These are phyloP conservation scores for Sclerotinia trifoliorum DNA, from an alignment of 2,329 filamentous ascomycete species.

Conservation along the genomic window DNA sequence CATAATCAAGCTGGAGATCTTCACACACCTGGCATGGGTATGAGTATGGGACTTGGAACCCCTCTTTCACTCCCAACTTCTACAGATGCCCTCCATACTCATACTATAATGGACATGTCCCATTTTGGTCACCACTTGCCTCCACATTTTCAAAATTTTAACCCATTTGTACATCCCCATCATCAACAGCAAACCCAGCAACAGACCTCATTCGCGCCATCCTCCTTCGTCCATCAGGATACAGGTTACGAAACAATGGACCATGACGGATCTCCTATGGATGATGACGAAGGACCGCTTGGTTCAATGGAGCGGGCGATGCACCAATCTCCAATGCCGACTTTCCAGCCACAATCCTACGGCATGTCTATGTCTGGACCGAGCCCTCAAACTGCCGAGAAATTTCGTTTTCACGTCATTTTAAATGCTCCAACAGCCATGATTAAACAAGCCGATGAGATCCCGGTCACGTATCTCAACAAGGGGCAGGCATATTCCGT, in stretches of 20 bases:
- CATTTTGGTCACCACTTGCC: constrained; percentile 58
- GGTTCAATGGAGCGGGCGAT: constrained; percentile 60
- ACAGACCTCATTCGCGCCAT: constrained; percentile 66
- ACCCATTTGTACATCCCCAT: constrained; percentile 66
- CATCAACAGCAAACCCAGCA: constrained; percentile 50
- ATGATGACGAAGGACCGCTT: constrained; percentile 52
- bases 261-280: constrained; percentile 68
- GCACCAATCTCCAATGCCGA: constrained; percentile 59
- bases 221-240: constrained; percentile 77
- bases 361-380: constrained; percentile 47
- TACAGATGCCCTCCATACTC: constrained; percentile 61
- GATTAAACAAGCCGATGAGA: constrained; percentile 85
- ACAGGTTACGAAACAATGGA: constrained; percentile 78
- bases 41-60: constrained; percentile 50
- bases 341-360: constrained; percentile 54
- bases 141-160: constrained; percentile 63
- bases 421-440: constrained; percentile 94
- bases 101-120: constrained; percentile 61
- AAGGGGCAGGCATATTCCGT: constrained; percentile 94
- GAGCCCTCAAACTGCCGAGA: constrained; percentile 58
- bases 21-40: constrained; percentile 74
- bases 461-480: constrained; percentile 96
- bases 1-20: constrained; percentile 83
- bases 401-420: constrained; percentile 86
- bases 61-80: constrained; percentile 77